A percentile compares a stretch with the other conserved stretches of the same genome.
phyloP scores from a whole-genome alignment of 2,329 filamentous ascomycete genomes.

The Fusarium gaditjirri region DNA sequence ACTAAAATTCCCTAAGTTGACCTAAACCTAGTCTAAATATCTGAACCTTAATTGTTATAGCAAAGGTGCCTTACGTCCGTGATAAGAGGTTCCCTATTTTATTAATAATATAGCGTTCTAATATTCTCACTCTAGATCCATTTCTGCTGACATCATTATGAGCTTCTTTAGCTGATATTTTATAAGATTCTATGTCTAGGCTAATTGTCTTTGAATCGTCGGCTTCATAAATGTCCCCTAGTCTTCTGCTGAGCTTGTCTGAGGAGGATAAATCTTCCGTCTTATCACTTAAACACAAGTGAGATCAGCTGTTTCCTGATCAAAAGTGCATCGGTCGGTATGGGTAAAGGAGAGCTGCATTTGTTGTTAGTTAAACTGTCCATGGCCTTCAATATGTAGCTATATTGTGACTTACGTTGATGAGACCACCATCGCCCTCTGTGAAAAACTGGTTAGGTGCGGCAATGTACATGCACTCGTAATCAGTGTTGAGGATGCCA shows the following conservation, averaged over 20 bases:
- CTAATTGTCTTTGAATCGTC: rapidly evolving
- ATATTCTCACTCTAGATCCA: rapidly evolving
- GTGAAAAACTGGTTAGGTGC: conserved; percentile 15
- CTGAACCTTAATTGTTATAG: too few species aligned
- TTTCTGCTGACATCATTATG: rapidly evolving
- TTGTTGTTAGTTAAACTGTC: background rate
- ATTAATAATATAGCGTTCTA: rapidly evolving
- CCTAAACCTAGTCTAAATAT: too few species aligned
- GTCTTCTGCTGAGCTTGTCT: rapidly evolving
- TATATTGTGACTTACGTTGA: background rate
- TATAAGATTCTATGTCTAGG: background rate
- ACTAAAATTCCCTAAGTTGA: too few species aligned
- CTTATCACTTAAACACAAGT: conserved; percentile 3
- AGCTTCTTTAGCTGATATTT: rapidly evolving
- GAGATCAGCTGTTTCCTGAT: conserved; percentile 1
- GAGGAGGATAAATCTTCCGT: background rate
- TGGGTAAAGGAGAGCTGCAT: background rate
- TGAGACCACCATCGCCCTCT: conserved; percentile 1
- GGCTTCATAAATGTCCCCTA: rapidly evolving
- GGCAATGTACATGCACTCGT: conserved; percentile 21
- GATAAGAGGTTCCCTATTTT: too few species aligned
- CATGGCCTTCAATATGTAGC: rapidly evolving
- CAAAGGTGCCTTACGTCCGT: too few species aligned
- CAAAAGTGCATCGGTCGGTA: conserved; percentile 6
- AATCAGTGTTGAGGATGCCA: conserved; percentile 7